Percentiles rank a stretch among this genome's conserved stretches.
phyloP scores from a whole-genome alignment of 768 basidiomycete species.

The Hydnum rufescens region DNA sequence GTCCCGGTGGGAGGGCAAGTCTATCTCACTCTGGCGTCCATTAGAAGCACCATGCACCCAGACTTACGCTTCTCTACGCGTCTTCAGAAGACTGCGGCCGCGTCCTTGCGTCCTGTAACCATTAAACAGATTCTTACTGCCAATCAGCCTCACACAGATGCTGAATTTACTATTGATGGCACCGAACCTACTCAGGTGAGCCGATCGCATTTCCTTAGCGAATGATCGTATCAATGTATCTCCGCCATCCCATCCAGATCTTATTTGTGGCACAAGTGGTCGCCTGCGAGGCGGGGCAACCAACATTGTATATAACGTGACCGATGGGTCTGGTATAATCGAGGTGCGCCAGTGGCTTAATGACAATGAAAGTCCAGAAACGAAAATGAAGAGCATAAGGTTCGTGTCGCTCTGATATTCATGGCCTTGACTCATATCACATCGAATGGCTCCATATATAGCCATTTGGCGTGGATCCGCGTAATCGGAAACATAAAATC shows the following conservation, averaged over 20 bases:
- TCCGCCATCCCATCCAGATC: slow-evolving; percentile 5
- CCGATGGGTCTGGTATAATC: slow-evolving; percentile 69
- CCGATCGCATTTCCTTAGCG: neutral
- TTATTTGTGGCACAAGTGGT: slow-evolving; percentile 57
- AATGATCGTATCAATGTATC: neutral
- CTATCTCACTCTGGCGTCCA: too few relatives aligned
- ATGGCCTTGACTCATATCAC: too few relatives aligned
- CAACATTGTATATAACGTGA: slow-evolving; percentile 57
- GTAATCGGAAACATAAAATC: slow-evolving; percentile 65
- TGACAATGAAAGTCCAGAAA: slow-evolving; percentile 2
- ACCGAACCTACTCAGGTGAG: slow-evolving; percentile 61
- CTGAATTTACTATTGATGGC: slow-evolving; percentile 75
- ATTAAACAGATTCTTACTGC: slow-evolving; percentile 57
- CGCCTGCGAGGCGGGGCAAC: slow-evolving; percentile 48
- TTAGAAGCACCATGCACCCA: too few relatives aligned
- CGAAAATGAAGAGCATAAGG: slow-evolving; percentile 8
- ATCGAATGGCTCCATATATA: too few relatives aligned
- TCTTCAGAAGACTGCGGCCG: too few relatives aligned
- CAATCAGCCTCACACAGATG: slow-evolving; percentile 41
- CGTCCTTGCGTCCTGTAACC: slow-evolving; percentile 53
- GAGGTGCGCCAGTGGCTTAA: slow-evolving; percentile 65
- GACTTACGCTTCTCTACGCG: too few relatives aligned
- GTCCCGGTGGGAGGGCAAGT: neutral
- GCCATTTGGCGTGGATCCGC: slow-evolving; percentile 53
- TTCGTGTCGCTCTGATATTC: too few relatives aligned